Evolutionary conservation across 371 early-diverging fungal species (phyloP).

Genomic region (Circinella minor): DNA sequence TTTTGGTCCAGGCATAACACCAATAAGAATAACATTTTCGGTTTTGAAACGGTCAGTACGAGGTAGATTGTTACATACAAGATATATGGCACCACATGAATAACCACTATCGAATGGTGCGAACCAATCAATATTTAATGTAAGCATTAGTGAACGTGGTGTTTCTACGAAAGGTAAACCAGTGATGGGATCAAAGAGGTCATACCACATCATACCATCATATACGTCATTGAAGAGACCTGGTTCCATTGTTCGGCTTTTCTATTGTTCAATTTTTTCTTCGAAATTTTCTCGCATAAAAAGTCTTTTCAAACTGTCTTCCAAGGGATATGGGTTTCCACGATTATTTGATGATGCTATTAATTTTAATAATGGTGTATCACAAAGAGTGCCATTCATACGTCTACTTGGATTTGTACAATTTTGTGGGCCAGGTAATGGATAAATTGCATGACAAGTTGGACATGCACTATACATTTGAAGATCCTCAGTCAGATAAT

Average conservation of each 20-base stretch:
- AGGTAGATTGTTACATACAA: slow-evolving; percentile 19
- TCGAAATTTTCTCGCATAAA: background rate
- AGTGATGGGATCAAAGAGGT: background rate
- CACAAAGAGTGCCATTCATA: background rate
- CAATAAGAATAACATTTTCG: slow-evolving; percentile 20
- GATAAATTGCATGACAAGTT: slow-evolving; percentile 3
- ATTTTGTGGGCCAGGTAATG: background rate
- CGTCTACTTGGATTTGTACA: background rate
- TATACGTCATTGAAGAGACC: background rate
- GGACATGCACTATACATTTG: background rate
- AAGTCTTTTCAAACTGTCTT: background rate
- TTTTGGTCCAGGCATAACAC: slow-evolving; percentile 21
- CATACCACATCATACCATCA: slow-evolving; percentile 6
- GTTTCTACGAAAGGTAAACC: background rate
- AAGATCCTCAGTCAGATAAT: background rate
- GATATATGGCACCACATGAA: slow-evolving; percentile 17
- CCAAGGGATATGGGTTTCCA: background rate
- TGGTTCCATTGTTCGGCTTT: background rate
- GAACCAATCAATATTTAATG: slow-evolving; percentile 24
- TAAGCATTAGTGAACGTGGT: slow-evolving; percentile 8
- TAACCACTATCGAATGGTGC: slow-evolving; percentile 4
- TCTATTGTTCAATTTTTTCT: slow-evolving; percentile 10
- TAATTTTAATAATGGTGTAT: background rate
- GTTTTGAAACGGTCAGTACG: slow-evolving; percentile 1
- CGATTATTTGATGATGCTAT: background rate